phyloP scores from a whole-genome alignment of 352 stramenopile genomes.

The Pythium rhizo-oryzae region DNA sequence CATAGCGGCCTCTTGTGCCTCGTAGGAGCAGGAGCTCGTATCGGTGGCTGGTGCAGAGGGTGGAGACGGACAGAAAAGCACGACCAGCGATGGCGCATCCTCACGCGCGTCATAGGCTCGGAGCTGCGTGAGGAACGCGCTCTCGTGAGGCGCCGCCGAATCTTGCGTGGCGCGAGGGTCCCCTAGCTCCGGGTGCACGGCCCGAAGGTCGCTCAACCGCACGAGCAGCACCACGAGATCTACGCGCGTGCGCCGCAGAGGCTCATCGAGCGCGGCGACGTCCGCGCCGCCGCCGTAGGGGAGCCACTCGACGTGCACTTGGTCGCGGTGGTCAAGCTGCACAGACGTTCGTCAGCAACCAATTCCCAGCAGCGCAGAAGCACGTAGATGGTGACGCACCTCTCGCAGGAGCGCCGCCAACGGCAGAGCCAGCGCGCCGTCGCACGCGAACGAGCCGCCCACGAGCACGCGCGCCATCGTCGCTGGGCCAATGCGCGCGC shows the following conservation, averaged over 20 bases:
- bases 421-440: conserved; percentile 54
- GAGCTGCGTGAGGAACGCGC: not conserved
- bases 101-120: not conserved
- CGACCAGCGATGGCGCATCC: conserved; percentile 15
- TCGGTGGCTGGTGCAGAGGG: conserved; percentile 14
- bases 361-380: not conserved
- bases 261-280: conserved; percentile 25
- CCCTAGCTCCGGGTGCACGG: conserved; percentile 62
- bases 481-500: too few relatives aligned
- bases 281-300: conserved; percentile 50
- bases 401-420: conserved; percentile 52
- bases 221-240: conserved; percentile 65
- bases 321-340: not conserved
- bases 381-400: conserved; percentile 27
- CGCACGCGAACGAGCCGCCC: conserved; percentile 62
- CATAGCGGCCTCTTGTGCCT: conserved; percentile 25
- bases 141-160: too few relatives aligned
- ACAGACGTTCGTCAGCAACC: not conserved
- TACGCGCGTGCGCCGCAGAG: conserved; percentile 7
- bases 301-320: conserved; percentile 53
- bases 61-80: conserved; percentile 29
- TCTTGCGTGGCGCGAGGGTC: too few relatives aligned
- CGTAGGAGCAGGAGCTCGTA: not conserved
- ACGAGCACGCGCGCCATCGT: conserved; percentile 34
- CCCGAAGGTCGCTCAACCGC: conserved; percentile 56